phyloP scores from a whole-genome alignment of 2,329 filamentous ascomycete species.

The Ophiosphaerella narmari region DNA sequence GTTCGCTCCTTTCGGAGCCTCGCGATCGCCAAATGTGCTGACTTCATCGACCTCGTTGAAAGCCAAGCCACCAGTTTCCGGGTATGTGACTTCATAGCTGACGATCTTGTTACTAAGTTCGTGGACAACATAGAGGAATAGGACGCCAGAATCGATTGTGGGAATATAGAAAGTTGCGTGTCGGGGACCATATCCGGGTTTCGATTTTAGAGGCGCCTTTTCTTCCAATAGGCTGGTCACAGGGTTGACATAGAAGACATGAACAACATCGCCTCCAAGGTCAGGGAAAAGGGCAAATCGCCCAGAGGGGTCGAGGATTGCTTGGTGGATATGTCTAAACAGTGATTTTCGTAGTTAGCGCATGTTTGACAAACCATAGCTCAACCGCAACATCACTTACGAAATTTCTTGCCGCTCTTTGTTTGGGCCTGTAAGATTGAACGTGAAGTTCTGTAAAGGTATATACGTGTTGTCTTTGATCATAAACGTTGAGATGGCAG shows the following conservation, averaged over 20 bases:
- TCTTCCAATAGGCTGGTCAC: conserved; percentile 50
- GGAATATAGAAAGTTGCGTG: conserved; percentile 63
- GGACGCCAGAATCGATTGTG: conserved; percentile 1
- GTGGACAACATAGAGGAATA: conserved; percentile 64
- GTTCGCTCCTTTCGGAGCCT: conserved; percentile 37
- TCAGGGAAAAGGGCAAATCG: conserved; percentile 67
- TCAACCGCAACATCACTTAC: neutral
- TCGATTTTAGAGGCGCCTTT: conserved; percentile 51
- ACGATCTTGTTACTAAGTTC: conserved; percentile 65
- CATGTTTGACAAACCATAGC: neutral
- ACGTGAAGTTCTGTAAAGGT: conserved; percentile 49
- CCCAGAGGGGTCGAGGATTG: conserved; percentile 68
- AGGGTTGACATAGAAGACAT: conserved; percentile 60
- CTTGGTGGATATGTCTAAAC: conserved; percentile 62
- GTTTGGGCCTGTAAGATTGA: conserved; percentile 42
- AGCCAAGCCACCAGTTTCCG: conserved; percentile 45
- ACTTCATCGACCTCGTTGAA: conserved; percentile 56
- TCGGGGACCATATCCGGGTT: conserved; percentile 65
- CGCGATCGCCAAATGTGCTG: conserved; percentile 39
- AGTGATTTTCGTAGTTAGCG: neutral
- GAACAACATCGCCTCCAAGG: conserved; percentile 64
- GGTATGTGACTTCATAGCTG: conserved; percentile 62
- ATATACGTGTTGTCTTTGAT: conserved; percentile 14
- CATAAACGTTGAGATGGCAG: conserved; percentile 43
- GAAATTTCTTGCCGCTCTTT: conserved; percentile 17